These are phyloP conservation scores for Populus hybrid DNA, from an alignment of 441 rosid species.

Conservation along the genomic window DNA sequence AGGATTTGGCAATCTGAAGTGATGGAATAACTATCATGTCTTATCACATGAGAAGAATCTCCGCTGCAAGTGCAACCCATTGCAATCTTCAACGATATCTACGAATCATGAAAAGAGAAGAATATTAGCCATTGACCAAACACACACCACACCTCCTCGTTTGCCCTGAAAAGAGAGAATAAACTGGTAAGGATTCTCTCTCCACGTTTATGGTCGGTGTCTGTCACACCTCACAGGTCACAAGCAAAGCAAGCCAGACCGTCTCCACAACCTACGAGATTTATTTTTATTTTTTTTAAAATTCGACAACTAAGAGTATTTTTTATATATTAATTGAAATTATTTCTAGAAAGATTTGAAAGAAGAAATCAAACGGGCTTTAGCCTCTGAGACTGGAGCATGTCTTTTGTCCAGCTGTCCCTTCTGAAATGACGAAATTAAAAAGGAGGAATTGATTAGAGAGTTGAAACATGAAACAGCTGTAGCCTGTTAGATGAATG, in stretches of 20 bases:
- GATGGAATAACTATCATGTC: background rate
- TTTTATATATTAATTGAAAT: too few species aligned
- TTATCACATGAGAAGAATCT: background rate
- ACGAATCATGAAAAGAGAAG: slow-evolving; percentile 8
- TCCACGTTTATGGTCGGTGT: slow-evolving; percentile 3
- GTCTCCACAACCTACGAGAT: too few species aligned
- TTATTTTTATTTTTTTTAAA: too few species aligned
- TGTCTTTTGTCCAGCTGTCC: slow-evolving; percentile 4
- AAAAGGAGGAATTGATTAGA: background rate
- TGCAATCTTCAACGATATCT: slow-evolving; percentile 8
- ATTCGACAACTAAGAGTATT: too few species aligned
- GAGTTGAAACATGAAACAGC: slow-evolving; percentile 5
- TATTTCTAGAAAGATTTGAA: too few species aligned
- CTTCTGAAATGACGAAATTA: background rate
- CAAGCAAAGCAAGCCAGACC: background rate
- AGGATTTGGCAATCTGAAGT: too few species aligned
- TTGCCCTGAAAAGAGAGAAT: slow-evolving; percentile 6
- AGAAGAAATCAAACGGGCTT: too few species aligned
- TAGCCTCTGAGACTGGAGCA: too few species aligned
- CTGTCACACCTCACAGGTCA: background rate
- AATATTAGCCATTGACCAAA: background rate
- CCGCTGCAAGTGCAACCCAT: background rate
- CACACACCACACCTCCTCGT: background rate
- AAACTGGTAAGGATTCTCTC: slow-evolving; percentile 30
- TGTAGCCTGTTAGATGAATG: background rate